phyloP scores from a whole-genome alignment of 371 early-diverging fungal genomes.

The Gilbertella persicaria region DNA sequence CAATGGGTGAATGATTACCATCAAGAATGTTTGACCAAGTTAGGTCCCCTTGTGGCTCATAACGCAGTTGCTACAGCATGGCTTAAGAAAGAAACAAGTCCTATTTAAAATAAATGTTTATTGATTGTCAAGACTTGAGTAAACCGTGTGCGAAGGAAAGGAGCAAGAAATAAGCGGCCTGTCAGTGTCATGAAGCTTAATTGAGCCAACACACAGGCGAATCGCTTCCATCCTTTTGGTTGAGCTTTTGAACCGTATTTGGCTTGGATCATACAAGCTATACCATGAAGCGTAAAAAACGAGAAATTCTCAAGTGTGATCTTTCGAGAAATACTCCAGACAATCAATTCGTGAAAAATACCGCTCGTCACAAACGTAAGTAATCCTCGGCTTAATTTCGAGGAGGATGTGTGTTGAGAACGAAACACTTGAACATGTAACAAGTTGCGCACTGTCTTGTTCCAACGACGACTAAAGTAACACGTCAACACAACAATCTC shows the following conservation, averaged over 20 bases:
- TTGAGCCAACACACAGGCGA: constrained; percentile 9
- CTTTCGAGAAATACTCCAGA: constrained; percentile 23
- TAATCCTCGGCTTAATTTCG: constrained; percentile 23
- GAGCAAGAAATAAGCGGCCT: constrained; percentile 40
- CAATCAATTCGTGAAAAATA: constrained; percentile 26
- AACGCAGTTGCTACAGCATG: constrained; percentile 70
- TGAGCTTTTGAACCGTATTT: constrained; percentile 1
- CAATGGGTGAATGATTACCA: constrained; percentile 91
- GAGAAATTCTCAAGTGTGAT: constrained; percentile 33
- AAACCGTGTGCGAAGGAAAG: constrained; percentile 28
- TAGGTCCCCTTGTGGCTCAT: constrained; percentile 73
- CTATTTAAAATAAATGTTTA: constrained; percentile 42
- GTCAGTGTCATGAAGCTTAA: constrained; percentile 34
- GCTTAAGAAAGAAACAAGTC: constrained; percentile 74
- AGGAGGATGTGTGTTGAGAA: not conserved
- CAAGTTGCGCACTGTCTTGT: constrained; percentile 30
- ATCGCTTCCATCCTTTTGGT: constrained; percentile 10
- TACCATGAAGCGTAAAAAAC: constrained; percentile 36
- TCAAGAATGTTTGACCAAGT: constrained; percentile 67
- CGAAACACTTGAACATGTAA: constrained; percentile 28
- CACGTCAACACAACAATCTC: not conserved
- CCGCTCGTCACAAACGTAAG: constrained; percentile 35
- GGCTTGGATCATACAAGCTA: constrained; percentile 22
- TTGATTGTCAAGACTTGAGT: constrained; percentile 13
- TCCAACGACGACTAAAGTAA: constrained; percentile 37